Evolutionary conservation across 495 filamentous ascomycete genomes (phyloP).

Genomic region (Aspergillus nidulans): DNA sequence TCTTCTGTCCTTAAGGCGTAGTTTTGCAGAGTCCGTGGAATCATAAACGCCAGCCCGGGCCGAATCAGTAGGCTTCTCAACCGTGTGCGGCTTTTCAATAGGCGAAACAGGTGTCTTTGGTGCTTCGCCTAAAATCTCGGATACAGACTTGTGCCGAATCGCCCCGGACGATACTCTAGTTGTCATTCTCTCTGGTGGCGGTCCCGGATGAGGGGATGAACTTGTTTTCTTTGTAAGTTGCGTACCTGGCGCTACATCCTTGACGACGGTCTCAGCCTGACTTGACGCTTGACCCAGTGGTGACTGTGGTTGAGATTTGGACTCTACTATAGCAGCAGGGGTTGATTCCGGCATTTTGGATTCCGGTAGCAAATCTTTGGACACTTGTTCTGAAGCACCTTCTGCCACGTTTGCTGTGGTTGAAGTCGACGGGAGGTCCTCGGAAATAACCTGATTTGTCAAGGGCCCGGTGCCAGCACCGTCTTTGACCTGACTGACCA

Average conservation of each 20-base stretch:
- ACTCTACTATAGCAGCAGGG: slow-evolving; percentile 8
- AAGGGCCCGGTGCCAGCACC: slow-evolving; percentile 8
- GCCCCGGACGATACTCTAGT: slow-evolving; percentile 63
- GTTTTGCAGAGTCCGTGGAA: slow-evolving; percentile 43
- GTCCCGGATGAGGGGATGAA: slow-evolving; percentile 21
- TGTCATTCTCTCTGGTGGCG: slow-evolving; percentile 52
- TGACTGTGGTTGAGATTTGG: slow-evolving; percentile 16
- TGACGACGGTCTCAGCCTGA: slow-evolving; percentile 10
- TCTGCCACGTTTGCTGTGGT: slow-evolving; percentile 23
- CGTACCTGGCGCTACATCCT: slow-evolving; percentile 13
- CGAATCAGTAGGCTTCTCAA: slow-evolving; percentile 22
- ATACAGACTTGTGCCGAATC: slow-evolving; percentile 67
- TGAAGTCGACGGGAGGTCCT: slow-evolving; percentile 16
- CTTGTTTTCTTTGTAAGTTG: slow-evolving; percentile 16
- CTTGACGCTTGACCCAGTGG: slow-evolving; percentile 7
- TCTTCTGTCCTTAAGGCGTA: slow-evolving; percentile 52
- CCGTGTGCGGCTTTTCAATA: slow-evolving; percentile 25
- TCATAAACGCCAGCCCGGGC: slow-evolving; percentile 26
- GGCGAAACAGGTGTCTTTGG: slow-evolving; percentile 41
- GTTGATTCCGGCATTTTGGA: slow-evolving; percentile 12
- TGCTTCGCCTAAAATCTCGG: slow-evolving; percentile 65
- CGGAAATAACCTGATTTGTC: slow-evolving; percentile 25
- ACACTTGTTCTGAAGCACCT: slow-evolving; percentile 10
- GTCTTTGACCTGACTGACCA: slow-evolving; percentile 21
- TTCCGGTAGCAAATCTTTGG: slow-evolving; percentile 9